Conservation (phyloP, 805 yeast species). For the Ogataea glucozyma region DNA sequence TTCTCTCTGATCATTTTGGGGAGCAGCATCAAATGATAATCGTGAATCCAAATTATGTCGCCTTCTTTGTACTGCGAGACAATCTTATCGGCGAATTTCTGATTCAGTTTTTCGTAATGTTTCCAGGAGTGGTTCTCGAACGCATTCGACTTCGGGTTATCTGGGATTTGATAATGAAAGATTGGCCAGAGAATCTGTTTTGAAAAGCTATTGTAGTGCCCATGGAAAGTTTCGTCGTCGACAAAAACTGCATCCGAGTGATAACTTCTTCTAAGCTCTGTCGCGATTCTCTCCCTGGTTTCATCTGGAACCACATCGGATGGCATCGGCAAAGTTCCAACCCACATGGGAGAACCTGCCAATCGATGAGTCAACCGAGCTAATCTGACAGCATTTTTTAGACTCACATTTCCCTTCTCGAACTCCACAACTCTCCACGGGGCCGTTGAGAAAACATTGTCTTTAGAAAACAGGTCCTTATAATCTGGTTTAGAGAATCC, state of each 20-base stretch:
- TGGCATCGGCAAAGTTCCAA: slow-evolving; percentile 92
- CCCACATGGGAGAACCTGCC: slow-evolving; percentile 58
- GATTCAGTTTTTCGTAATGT: slow-evolving; percentile 74
- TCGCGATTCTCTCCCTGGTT: slow-evolving; percentile 55
- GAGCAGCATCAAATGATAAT: slow-evolving; percentile 84
- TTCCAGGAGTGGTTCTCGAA: slow-evolving; percentile 96
- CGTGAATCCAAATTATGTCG: slow-evolving; percentile 90
- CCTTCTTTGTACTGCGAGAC: slow-evolving; percentile 66
- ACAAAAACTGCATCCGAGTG: slow-evolving; percentile 68
- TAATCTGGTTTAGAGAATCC: slow-evolving; percentile 69
- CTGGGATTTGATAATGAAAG: slow-evolving; percentile 89
- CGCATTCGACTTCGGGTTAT: slow-evolving; percentile 88
- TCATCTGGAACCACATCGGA: slow-evolving; percentile 71
- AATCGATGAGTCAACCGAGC: slow-evolving; percentile 45
- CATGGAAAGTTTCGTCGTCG: slow-evolving; percentile 78
- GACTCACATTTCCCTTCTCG: slow-evolving; percentile 81
- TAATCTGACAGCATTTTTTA: slow-evolving; percentile 76
- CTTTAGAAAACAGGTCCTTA: slow-evolving; percentile 44
- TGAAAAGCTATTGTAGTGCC: slow-evolving; percentile 89
- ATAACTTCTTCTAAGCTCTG: slow-evolving; percentile 47
- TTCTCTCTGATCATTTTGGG: slow-evolving; percentile 78
- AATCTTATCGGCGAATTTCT: slow-evolving; percentile 74
- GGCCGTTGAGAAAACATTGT: slow-evolving; percentile 54
- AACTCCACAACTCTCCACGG: slow-evolving; percentile 77
- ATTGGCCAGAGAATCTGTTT: slow-evolving; percentile 97